Evolutionary conservation across 768 basidiomycete genomes (phyloP).

Genomic region (Rhodotorula taiwanensis): DNA sequence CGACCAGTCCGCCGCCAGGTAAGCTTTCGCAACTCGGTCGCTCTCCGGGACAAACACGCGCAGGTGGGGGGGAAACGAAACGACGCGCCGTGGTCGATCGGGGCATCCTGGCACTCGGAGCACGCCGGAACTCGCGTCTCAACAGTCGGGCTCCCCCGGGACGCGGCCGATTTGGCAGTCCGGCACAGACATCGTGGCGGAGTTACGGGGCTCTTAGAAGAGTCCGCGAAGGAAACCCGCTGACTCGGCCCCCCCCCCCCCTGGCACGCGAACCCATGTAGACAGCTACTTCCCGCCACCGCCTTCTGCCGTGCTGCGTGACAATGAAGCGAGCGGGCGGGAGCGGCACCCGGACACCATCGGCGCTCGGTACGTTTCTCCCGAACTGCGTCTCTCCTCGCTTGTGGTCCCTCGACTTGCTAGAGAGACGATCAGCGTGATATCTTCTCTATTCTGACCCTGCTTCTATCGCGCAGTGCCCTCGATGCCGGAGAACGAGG

Average conservation of each 20-base stretch:
- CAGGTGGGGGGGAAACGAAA: neutral
- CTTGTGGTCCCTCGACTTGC: too few relatives aligned
- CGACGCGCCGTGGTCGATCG: too few relatives aligned
- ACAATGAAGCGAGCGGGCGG: conserved; percentile 16
- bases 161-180: too few relatives aligned
- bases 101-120: neutral
- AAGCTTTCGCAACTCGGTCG: neutral
- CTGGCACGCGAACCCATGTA: neutral
- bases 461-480: too few relatives aligned
- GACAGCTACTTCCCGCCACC: conserved; percentile 33
- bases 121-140: neutral
- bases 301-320: conserved; percentile 6
- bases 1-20: conserved; percentile 20
- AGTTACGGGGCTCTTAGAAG: too few relatives aligned
- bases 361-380: conserved; percentile 26
- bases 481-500: neutral
- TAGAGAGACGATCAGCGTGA: too few relatives aligned
- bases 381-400: too few relatives aligned
- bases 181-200: too few relatives aligned
- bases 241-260: too few relatives aligned
- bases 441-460: too few relatives aligned
- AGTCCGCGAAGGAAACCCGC: too few relatives aligned
- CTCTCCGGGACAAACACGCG: too few relatives aligned
- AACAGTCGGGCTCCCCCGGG: neutral
- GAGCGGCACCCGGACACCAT: conserved; percentile 15